Conservation (phyloP, 306 rosid genomes). For the Malus fusca region DNA sequence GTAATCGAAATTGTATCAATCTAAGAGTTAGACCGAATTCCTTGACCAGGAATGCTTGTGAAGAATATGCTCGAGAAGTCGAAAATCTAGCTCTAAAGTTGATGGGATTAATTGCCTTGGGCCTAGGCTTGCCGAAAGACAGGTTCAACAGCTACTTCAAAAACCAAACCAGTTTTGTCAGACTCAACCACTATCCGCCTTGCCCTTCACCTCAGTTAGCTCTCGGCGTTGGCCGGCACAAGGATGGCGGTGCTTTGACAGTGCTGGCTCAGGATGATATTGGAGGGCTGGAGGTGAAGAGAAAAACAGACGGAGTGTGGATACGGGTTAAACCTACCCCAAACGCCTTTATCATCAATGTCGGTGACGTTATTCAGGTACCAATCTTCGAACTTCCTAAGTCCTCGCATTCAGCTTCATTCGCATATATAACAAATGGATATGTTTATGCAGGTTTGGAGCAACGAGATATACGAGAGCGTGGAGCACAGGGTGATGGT, state of each 20-base stretch:
- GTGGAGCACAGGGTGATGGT: constrained; percentile 72
- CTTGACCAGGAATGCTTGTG: neutral
- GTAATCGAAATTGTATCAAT: no score
- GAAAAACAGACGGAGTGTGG: constrained; percentile 14
- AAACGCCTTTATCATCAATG: constrained; percentile 33
- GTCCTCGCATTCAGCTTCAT: no score
- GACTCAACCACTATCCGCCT: constrained; percentile 30
- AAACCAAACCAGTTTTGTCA: constrained; percentile 24
- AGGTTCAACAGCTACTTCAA: constrained; percentile 25
- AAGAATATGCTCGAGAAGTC: constrained; percentile 13
- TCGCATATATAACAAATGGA: no score
- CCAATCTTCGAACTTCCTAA: neutral
- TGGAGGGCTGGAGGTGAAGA: constrained; percentile 6
- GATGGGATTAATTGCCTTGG: constrained; percentile 28
- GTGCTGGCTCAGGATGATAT: constrained; percentile 22
- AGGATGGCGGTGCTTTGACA: constrained; percentile 16
- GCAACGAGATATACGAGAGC: constrained; percentile 65
- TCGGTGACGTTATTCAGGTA: constrained; percentile 27
- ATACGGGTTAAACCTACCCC: constrained; percentile 18
- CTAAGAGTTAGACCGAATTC: no score
- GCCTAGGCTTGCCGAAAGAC: constrained; percentile 24
- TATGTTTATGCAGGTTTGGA: constrained; percentile 61
- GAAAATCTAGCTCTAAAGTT: constrained; percentile 14
- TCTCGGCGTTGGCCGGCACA: constrained; percentile 27
- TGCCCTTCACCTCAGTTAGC: constrained; percentile 28